Conservation (phyloP, 495 filamentous ascomycete genomes). For the Xylaria cubensis region DNA sequence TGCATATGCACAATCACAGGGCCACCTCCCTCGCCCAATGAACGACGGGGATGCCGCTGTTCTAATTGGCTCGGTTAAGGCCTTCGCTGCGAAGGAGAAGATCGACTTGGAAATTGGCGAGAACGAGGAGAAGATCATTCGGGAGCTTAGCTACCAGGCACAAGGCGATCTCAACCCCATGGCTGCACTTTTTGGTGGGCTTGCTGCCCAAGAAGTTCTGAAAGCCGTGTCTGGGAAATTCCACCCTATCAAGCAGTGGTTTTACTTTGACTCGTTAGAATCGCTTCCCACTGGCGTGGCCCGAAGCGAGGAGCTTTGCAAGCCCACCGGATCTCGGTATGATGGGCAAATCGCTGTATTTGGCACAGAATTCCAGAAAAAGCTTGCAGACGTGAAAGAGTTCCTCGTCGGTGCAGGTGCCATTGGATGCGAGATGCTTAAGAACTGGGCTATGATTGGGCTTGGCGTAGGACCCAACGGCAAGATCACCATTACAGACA, state of each 20-base stretch:
- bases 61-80: constrained; percentile 73
- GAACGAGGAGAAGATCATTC: constrained; percentile 92
- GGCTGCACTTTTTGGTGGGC: constrained; percentile 94
- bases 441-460: constrained; percentile 99
- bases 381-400: constrained; percentile 83
- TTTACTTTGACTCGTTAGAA: constrained; percentile 98
- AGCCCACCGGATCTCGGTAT: constrained; percentile 81
- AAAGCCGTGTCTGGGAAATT: constrained; percentile 99
- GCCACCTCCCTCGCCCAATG: constrained; percentile 79
- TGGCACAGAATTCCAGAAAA: constrained; percentile 91
- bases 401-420: constrained; percentile 97
- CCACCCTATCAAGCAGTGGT: constrained; percentile 86
- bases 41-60: constrained; percentile 83
- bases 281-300: constrained; percentile 76
- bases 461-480: constrained; percentile 88
- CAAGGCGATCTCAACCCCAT: constrained; percentile 88
- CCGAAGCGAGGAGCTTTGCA: constrained; percentile 86
- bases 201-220: constrained; percentile 94
- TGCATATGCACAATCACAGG: constrained; percentile 74
- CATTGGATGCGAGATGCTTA: constrained; percentile 98
- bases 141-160: constrained; percentile 95
- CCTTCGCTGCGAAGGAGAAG: constrained; percentile 73
- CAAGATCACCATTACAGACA: constrained; percentile 90
- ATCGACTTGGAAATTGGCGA: constrained; percentile 81
- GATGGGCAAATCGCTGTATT: constrained; percentile 98